A percentile compares a stretch with the other conserved stretches of the same genome.
Conservation (phyloP, 225 moss, liverwort and hornwort species). For the Pseudoscleropodium purum region DNA sequence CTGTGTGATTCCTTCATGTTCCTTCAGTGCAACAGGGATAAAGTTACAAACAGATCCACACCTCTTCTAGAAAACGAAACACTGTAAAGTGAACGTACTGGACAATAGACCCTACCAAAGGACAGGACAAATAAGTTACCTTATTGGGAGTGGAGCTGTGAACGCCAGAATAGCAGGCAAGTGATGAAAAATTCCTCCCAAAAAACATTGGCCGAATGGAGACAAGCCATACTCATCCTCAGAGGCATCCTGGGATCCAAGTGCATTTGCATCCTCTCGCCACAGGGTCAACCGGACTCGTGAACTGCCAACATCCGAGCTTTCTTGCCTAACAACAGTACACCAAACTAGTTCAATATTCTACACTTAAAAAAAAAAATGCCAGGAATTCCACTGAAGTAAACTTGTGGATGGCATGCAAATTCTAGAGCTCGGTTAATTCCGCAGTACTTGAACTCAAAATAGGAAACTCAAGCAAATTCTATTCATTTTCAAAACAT, state of each 20-base stretch:
- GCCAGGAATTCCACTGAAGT: background rate
- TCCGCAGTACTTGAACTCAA: background rate
- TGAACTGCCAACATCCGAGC: constrained; percentile 27
- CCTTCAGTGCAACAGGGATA: background rate
- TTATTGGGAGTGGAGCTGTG: constrained; percentile 53
- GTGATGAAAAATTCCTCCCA: constrained; percentile 77
- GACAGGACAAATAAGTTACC: constrained; percentile 1
- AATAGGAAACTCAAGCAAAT: background rate
- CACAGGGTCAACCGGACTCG: constrained; percentile 60
- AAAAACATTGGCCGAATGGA: constrained; percentile 35
- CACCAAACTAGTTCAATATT: background rate
- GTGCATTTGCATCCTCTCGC: constrained; percentile 51
- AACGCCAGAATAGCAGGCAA: constrained; percentile 71
- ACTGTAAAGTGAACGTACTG: background rate
- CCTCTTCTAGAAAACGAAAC: background rate
- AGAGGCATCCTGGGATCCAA: constrained; percentile 21
- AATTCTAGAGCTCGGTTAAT: background rate
- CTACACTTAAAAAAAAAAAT: background rate
- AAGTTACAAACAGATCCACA: background rate
- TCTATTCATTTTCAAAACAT: background rate
- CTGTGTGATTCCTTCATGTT: background rate
- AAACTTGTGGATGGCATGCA: background rate
- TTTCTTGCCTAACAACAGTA: background rate
- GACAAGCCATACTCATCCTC: constrained; percentile 51
- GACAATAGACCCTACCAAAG: background rate